Base-by-base conservation (phyloP, 1,284 basidiomycete genomes). In the Cryptococcus sp. region DNA sequence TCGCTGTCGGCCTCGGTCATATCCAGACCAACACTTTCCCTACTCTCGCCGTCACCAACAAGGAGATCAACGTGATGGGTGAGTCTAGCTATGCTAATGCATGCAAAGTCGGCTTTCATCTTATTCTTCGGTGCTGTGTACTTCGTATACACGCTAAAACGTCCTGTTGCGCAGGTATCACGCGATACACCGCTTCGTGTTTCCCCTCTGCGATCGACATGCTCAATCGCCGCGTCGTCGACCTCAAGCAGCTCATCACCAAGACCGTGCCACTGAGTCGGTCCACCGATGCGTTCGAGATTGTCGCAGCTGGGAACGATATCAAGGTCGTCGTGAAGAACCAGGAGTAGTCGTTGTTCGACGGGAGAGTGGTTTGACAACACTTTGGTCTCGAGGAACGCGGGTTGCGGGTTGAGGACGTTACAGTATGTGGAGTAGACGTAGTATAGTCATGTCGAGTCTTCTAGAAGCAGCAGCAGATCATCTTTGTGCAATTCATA, bases 41-140 rank as follows among this genome's bases (percentile, higher is more conserved):
- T 5, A 76, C 65, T n/a, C 53, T 77, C 19, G 76, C 76, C 1
- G 73, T 77, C 11, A 76, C 76, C 27, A 76, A 76, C 63, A 93
- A 93, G 80, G 91, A 95, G 77, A 75, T 95, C 38, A 85, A 83
- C 62, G 82, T 92, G 76, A 88, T 87, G 69, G 91, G 91, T 71
- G 54, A 57, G 64, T 66, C 17, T 10, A 11, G 5, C 10, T 35
- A 35, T 13, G 2, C 2, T 13, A 5, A 2, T 15, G 3, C 27
- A 17, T 20, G 40, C 7, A 25, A 3, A 22, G 16, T 3, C 17
- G 17, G 7, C 31, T 10, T 4, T 13, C 31, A 35, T 35, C 27
- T 10, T 10, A 4, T 31, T 31, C 27, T 5, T 5, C 27, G 10
- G 10, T 31, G 27, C 10, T 4, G 10, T 31, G 27, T 31, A 31